Conservation (phyloP, 2,329 filamentous ascomycete species). For the Fusarium phyllophilum region DNA sequence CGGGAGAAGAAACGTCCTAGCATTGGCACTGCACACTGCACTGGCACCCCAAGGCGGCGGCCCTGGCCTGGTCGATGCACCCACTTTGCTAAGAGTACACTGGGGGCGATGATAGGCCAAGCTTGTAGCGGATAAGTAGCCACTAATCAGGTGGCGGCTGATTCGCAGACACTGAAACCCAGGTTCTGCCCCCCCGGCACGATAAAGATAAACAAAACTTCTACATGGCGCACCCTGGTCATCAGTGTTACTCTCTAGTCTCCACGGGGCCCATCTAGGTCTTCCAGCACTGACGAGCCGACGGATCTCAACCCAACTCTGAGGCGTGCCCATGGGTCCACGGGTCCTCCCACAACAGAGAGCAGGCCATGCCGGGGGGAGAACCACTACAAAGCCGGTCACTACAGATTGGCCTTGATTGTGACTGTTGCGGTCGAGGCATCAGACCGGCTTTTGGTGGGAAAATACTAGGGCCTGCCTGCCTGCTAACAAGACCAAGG, state of each 20-base stretch:
- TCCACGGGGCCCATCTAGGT: slow-evolving; percentile 52
- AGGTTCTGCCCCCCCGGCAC: neutral
- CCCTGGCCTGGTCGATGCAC: slow-evolving; percentile 50
- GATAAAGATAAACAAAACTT: slow-evolving; percentile 44
- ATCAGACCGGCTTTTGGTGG: slow-evolving; percentile 19
- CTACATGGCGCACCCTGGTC: slow-evolving; percentile 48
- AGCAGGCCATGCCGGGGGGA: slow-evolving; percentile 32
- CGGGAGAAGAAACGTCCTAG: slow-evolving; percentile 54
- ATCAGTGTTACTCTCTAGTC: slow-evolving; percentile 48
- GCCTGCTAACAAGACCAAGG: slow-evolving; percentile 4
- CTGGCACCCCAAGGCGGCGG: slow-evolving; percentile 51
- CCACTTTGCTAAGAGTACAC: slow-evolving; percentile 49
- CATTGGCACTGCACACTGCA: slow-evolving; percentile 50
- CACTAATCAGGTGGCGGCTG: slow-evolving; percentile 31
- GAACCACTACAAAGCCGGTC: slow-evolving; percentile 29
- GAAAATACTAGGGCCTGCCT: slow-evolving; percentile 11
- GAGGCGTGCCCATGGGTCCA: slow-evolving; percentile 47
- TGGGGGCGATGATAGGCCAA: slow-evolving; percentile 48
- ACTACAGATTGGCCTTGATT: slow-evolving; percentile 21
- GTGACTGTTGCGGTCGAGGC: slow-evolving; percentile 8
- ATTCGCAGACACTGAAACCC: neutral
- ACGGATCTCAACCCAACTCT: slow-evolving; percentile 53
- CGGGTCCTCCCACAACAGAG: slow-evolving; percentile 44
- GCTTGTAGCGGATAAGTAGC: slow-evolving; percentile 42
- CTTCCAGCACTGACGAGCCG: slow-evolving; percentile 53